phyloP scores from a whole-genome alignment of 371 early-diverging fungal species.

The Mucor velutinosus region DNA sequence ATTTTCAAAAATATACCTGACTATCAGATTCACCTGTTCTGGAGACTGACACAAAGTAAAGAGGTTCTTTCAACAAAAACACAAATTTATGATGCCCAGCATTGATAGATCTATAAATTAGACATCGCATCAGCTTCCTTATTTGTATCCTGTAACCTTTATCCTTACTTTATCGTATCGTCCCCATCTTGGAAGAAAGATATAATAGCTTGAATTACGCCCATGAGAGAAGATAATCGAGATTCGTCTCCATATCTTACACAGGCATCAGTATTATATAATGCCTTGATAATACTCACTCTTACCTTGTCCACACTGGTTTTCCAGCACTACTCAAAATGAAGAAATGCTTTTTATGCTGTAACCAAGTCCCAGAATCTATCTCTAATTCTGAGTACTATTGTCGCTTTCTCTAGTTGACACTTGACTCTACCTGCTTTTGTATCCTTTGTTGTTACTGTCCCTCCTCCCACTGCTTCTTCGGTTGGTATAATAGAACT shows the following conservation, averaged over 20 bases:
- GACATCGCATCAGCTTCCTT: not conserved
- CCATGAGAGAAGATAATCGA: slow-evolving; percentile 86
- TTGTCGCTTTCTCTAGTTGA: not conserved
- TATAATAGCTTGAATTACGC: slow-evolving; percentile 89
- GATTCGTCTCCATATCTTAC: slow-evolving; percentile 88
- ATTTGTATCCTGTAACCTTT: not conserved
- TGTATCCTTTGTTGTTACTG: not conserved
- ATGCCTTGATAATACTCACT: not conserved
- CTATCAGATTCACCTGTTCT: slow-evolving; percentile 80
- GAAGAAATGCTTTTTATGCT: slow-evolving; percentile 80
- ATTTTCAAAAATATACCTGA: slow-evolving; percentile 54
- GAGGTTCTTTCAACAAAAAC: slow-evolving; percentile 78
- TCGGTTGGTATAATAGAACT: slow-evolving; percentile 30
- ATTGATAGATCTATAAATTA: slow-evolving; percentile 61
- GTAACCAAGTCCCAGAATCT: slow-evolving; percentile 51
- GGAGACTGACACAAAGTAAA: slow-evolving; percentile 85
- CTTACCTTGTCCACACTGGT: slow-evolving; percentile 77
- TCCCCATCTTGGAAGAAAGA: slow-evolving; percentile 84
- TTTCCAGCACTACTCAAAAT: slow-evolving; percentile 88
- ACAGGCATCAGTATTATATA: not conserved
- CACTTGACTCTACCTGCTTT: slow-evolving; percentile 10
- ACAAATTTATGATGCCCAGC: slow-evolving; percentile 83
- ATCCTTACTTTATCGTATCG: slow-evolving; percentile 72
- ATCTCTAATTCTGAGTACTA: not conserved
- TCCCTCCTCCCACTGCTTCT: not conserved